These are phyloP conservation scores for Echium plantagineum DNA, from an alignment of 257 asterid species.

Conservation along the genomic window DNA sequence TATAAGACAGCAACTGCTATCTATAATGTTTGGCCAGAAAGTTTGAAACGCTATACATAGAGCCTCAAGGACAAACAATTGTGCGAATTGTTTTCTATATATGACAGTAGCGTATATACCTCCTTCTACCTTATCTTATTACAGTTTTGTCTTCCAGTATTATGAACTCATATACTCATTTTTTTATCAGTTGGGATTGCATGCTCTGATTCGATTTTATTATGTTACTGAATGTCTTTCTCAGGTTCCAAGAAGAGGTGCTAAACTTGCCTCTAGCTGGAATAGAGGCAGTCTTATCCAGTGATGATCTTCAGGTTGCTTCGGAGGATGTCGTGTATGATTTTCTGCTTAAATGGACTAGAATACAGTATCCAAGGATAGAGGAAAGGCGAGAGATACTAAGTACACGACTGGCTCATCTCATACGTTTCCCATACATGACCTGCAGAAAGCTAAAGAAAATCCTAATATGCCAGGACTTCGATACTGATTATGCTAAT, in stretches of 20 bases:
- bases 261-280: constrained; percentile 72
- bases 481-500: constrained; percentile 45
- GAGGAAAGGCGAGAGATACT: constrained; percentile 58
- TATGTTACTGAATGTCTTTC: constrained; percentile 3
- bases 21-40: too few relatives aligned
- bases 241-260: constrained; percentile 63
- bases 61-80: too few relatives aligned
- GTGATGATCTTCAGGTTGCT: constrained; percentile 66
- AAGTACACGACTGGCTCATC: constrained; percentile 43
- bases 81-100: too few relatives aligned
- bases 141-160: too few relatives aligned
- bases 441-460: constrained; percentile 67
- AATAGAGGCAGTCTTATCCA: constrained; percentile 56
- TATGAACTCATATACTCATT: too few relatives aligned
- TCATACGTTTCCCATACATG: constrained; percentile 83
- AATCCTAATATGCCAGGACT: constrained; percentile 51
- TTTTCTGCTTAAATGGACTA: constrained; percentile 70
- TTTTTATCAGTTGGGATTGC: background rate
- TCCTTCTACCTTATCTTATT: too few relatives aligned
- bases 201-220: background rate
- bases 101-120: too few relatives aligned
- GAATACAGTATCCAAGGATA: constrained; percentile 42
- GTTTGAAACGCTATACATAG: too few relatives aligned
- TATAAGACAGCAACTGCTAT: too few relatives aligned
- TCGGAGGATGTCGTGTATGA: constrained; percentile 79